A percentile compares a stretch with the other conserved stretches of the same genome.
phyloP scores from a whole-genome alignment of 345 rosid genomes.

The Melaleuca quinquenervia region DNA sequence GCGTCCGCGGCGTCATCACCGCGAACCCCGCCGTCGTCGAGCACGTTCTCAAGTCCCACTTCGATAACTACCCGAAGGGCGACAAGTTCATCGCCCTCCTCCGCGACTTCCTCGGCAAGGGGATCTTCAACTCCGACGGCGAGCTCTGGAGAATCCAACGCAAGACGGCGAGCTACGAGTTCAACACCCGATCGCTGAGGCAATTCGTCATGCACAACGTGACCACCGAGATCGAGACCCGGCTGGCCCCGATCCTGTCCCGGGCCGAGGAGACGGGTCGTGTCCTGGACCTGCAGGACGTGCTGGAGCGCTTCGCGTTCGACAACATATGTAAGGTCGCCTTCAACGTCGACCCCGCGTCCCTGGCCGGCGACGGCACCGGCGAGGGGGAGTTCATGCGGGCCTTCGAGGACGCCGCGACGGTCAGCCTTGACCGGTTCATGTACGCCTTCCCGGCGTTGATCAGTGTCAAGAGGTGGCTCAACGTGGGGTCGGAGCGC shows the following conservation, averaged over 20 bases:
- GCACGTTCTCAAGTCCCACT: constrained; percentile 27
- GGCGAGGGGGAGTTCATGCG: constrained; percentile 13
- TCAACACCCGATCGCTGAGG: constrained; percentile 27
- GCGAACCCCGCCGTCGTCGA: constrained; percentile 26
- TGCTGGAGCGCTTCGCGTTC: constrained; percentile 30
- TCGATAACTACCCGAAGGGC: constrained; percentile 36
- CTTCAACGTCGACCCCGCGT: constrained; percentile 28
- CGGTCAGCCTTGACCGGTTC: constrained; percentile 4
- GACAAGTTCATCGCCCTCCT: constrained; percentile 5
- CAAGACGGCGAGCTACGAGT: constrained; percentile 33
- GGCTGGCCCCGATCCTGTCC: constrained; percentile 17
- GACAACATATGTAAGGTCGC: constrained; percentile 38
- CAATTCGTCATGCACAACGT: constrained; percentile 21
- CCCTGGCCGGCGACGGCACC: constrained; percentile 10
- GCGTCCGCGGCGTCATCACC: constrained; percentile 18
- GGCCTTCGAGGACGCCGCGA: constrained; percentile 26
- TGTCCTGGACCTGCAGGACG: constrained; percentile 23
- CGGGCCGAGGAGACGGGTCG: not conserved
- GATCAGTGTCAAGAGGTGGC: constrained; percentile 9
- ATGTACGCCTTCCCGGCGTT: not conserved
- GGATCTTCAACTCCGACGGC: constrained; percentile 38
- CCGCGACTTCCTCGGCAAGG: constrained; percentile 29
- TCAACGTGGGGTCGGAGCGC: constrained; percentile 24
- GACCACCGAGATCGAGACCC: constrained; percentile 10
- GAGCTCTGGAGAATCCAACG: constrained; percentile 29